phyloP scores from a whole-genome alignment of 2,329 filamentous ascomycete species.

The Cercospora sp. region DNA sequence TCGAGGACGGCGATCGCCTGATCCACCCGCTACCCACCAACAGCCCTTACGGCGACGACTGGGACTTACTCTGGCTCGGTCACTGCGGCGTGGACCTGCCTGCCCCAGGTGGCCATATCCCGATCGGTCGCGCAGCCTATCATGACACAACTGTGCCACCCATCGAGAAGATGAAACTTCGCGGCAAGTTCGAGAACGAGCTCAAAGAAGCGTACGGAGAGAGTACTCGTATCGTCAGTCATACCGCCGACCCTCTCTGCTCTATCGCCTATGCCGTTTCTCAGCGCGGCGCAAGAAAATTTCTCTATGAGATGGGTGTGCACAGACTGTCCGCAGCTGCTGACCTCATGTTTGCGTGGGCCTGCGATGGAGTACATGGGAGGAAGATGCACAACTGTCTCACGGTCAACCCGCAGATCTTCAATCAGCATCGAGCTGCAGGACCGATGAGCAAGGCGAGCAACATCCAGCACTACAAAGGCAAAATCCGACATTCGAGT shows the following conservation, averaged over 20 bases:
- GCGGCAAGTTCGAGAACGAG: constrained; percentile 24
- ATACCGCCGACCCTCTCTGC: constrained; percentile 43
- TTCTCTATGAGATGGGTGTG: constrained; percentile 48
- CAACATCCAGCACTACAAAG: constrained; percentile 43
- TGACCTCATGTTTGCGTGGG: constrained; percentile 33
- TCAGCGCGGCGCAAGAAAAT: constrained; percentile 44
- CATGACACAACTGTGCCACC: constrained; percentile 31
- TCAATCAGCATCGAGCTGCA: constrained; percentile 47
- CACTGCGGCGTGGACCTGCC: constrained; percentile 44
- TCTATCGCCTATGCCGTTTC: constrained; percentile 49
- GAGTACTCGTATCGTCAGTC: constrained; percentile 48
- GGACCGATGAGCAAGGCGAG: constrained; percentile 41
- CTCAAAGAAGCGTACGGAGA: constrained; percentile 18
- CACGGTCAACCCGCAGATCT: constrained; percentile 45
- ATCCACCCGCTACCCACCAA: constrained; percentile 19
- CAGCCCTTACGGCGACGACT: constrained; percentile 34
- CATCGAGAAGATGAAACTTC: constrained; percentile 22
- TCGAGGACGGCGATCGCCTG: constrained; percentile 11
- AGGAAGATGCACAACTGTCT: constrained; percentile 42
- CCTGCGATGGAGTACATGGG: constrained; percentile 32
- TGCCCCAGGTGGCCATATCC: constrained; percentile 15
- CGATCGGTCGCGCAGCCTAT: constrained; percentile 29
- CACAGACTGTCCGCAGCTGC: constrained; percentile 42
- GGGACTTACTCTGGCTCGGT: constrained; percentile 45
- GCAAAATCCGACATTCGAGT: constrained; percentile 17